Evolutionary conservation across 306 rosid genomes (phyloP).

Genomic region (Cucumis melo): DNA sequence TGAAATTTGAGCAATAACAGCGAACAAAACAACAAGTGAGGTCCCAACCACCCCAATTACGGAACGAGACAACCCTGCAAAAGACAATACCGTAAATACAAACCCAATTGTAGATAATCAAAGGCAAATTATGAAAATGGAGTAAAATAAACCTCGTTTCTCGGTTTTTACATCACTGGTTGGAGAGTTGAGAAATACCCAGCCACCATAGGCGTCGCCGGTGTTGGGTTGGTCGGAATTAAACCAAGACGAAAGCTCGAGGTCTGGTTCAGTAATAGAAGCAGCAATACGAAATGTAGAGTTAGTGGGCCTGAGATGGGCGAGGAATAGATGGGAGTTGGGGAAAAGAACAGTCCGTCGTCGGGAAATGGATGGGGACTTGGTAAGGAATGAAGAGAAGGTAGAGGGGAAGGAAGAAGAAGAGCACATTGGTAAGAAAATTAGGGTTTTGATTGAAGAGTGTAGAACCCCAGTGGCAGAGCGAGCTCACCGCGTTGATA

Average conservation of each 20-base stretch:
- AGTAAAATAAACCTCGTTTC: constrained; percentile 20
- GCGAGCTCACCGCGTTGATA: neutral
- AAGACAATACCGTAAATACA: neutral
- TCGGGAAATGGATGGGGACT: constrained; percentile 9
- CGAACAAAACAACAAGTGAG: constrained; percentile 39
- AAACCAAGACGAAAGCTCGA: constrained; percentile 28
- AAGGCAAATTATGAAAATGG: neutral
- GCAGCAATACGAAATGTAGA: constrained; percentile 25
- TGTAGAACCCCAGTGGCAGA: neutral
- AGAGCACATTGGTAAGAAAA: constrained; percentile 22
- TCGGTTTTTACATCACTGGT: constrained; percentile 2
- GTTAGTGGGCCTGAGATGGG: constrained; percentile 18
- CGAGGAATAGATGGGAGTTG: constrained; percentile 3
- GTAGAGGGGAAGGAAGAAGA: constrained; percentile 19
- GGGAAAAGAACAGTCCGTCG: constrained; percentile 14
- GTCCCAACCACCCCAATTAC: constrained; percentile 36
- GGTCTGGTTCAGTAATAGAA: constrained; percentile 21
- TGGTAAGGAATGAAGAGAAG: constrained; percentile 17
- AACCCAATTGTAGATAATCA: neutral
- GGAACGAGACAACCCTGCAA: constrained; percentile 30
- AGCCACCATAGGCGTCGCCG: constrained; percentile 38
- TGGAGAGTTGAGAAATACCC: constrained; percentile 38
- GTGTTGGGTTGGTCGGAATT: constrained; percentile 12
- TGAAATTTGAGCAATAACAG: constrained; percentile 38
- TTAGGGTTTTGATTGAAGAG: neutral